These are phyloP conservation scores for Gonapodya sp. DNA, from an alignment of 192 early-diverging fungal genomes.

Conservation along the genomic window DNA sequence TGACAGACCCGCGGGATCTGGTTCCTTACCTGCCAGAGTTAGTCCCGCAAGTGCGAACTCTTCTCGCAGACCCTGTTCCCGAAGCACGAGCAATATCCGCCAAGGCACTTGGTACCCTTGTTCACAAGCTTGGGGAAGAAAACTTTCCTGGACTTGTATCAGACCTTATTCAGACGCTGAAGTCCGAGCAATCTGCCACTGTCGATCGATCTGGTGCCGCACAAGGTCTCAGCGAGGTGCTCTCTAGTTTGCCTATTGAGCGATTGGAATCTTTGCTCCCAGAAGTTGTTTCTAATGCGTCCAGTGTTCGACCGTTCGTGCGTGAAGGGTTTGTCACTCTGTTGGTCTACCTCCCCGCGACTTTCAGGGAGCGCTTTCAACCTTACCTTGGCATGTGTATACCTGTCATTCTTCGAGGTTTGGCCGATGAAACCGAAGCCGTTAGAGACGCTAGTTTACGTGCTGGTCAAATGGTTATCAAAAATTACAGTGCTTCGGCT, in stretches of 20 bases:
- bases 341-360: constrained; percentile 90
- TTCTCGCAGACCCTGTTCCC: constrained; percentile 91
- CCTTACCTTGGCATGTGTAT: constrained; percentile 81
- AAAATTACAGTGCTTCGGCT: constrained; percentile 77
- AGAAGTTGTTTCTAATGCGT: constrained; percentile 73
- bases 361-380: constrained; percentile 84
- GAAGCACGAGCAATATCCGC: constrained; percentile 89
- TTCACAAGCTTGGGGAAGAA: constrained; percentile 83
- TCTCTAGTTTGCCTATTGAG: constrained; percentile 77
- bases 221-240: constrained; percentile 89
- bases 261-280: constrained; percentile 81
- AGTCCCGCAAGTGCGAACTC: constrained; percentile 79
- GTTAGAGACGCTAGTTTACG: constrained; percentile 87
- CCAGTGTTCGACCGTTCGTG: constrained; percentile 61
- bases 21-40: constrained; percentile 76
- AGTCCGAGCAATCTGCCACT: constrained; percentile 67
- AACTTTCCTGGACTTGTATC: constrained; percentile 87
- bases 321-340: constrained; percentile 96
- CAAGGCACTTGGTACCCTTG: constrained; percentile 83
- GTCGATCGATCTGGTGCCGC: constrained; percentile 95
- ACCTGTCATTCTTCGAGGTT: constrained; percentile 75
- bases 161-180: constrained; percentile 77
- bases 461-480: constrained; percentile 87
- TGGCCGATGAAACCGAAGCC: constrained; percentile 91
- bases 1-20: constrained; percentile 87